Evolutionary conservation across 2,329 filamentous ascomycete genomes (phyloP).

Genomic region (Sporothrix protearum): DNA sequence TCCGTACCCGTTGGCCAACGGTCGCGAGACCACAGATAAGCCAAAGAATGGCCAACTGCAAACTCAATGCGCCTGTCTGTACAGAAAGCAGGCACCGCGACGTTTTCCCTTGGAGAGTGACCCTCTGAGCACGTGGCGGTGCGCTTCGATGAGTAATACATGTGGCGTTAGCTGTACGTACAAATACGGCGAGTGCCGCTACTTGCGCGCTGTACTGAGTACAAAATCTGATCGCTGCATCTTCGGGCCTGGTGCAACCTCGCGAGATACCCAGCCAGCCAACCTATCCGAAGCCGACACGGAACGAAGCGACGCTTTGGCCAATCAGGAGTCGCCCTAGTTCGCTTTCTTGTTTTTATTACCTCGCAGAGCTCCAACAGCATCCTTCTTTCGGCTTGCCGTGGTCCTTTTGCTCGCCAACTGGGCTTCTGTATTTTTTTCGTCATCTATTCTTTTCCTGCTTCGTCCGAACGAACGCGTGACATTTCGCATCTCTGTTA

Average conservation of each 20-base stretch:
- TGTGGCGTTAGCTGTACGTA: conserved; percentile 21
- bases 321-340: conserved; percentile 17
- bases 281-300: not conserved
- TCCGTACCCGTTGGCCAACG: not conserved
- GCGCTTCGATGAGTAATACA: not conserved
- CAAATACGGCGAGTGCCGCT: no score
- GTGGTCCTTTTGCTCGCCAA: conserved; percentile 15
- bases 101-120: not conserved
- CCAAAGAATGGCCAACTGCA: not conserved
- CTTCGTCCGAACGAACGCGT: conserved; percentile 16
- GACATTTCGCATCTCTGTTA: not conserved
- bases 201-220: no score
- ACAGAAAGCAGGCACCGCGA: not conserved
- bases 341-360: conserved; percentile 19
- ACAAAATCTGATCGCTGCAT: not conserved
- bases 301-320: conserved; percentile 2
- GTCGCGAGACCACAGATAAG: not conserved
- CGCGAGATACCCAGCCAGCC: conserved; percentile 7
- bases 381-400: conserved; percentile 14
- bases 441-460: conserved; percentile 14
- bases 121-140: conserved; percentile 11
- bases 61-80: not conserved
- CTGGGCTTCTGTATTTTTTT: conserved; percentile 1
- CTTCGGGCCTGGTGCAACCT: no score
- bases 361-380: conserved; percentile 14